These are phyloP conservation scores for Begonia masoniana DNA, from an alignment of 306 rosid genomes.

Conservation along the genomic window DNA sequence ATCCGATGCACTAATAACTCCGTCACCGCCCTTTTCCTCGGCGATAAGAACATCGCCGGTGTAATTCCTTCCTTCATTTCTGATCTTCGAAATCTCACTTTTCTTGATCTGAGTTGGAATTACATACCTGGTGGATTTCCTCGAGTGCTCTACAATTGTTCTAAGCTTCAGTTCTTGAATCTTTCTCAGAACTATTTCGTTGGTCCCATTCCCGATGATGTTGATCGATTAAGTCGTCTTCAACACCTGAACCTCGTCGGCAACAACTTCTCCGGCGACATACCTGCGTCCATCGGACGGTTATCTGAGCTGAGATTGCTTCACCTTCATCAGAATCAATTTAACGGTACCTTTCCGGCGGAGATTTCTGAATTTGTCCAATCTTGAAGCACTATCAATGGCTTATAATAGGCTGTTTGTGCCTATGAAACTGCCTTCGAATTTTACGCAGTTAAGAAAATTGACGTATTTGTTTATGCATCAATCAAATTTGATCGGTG, in stretches of 20 bases:
- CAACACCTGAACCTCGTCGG: slow-evolving; percentile 27
- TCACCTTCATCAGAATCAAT: slow-evolving; percentile 8
- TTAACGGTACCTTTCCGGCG: slow-evolving; percentile 36
- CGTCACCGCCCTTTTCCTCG: slow-evolving; percentile 22
- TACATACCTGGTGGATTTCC: slow-evolving; percentile 39
- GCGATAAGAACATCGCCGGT: slow-evolving; percentile 5
- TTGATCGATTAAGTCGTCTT: slow-evolving; percentile 25
- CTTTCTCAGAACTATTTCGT: slow-evolving; percentile 34
- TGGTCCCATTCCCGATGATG: slow-evolving; percentile 35
- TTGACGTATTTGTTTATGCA: slow-evolving; percentile 26
- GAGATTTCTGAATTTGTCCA: slow-evolving; percentile 48
- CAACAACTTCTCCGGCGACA: slow-evolving; percentile 34
- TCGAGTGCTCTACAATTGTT: slow-evolving; percentile 32
- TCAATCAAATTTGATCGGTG: slow-evolving; percentile 31
- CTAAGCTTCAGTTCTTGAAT: slow-evolving; percentile 34
- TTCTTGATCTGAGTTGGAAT: slow-evolving; percentile 23
- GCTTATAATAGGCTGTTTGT: slow-evolving; percentile 8
- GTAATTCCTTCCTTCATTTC: slow-evolving; percentile 51
- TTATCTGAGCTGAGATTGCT: slow-evolving; percentile 26
- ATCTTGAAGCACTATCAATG: slow-evolving; percentile 29
- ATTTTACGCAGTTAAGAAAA: slow-evolving; percentile 33
- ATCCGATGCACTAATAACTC: slow-evolving; percentile 33
- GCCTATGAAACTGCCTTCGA: slow-evolving; percentile 23
- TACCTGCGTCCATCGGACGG: slow-evolving; percentile 39
- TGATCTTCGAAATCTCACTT: slow-evolving; percentile 46